A percentile compares a stretch with the other conserved stretches of the same genome.
Evolutionary conservation across 1,139 yeast species (phyloP).

Genomic region (Candida glucosophila): DNA sequence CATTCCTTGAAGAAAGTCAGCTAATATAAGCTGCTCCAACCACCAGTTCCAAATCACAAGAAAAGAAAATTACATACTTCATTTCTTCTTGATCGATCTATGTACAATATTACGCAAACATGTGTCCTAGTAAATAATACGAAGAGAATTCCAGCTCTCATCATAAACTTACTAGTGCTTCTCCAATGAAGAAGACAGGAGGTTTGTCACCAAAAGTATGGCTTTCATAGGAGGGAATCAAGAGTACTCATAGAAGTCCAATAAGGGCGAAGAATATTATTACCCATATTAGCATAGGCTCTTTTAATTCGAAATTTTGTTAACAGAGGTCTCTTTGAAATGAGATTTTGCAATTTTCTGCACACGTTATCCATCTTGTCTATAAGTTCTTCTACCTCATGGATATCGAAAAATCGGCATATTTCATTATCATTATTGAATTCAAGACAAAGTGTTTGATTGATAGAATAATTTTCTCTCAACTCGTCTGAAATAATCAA

Average conservation of each 20-base stretch:
- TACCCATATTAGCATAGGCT: constrained; percentile 2
- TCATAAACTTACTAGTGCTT: too few relatives aligned
- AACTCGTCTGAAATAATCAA: constrained; percentile 11
- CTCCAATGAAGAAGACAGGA: too few relatives aligned
- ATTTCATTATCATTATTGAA: constrained; percentile 18
- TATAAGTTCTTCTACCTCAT: constrained; percentile 21
- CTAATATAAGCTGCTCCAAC: too few relatives aligned
- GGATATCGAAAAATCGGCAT: constrained; percentile 17
- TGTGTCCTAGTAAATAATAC: too few relatives aligned
- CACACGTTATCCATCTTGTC: constrained; percentile 4
- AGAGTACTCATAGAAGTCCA: constrained; percentile 6
- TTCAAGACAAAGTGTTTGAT: constrained; percentile 12
- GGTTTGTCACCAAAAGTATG: too few relatives aligned
- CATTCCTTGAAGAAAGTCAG: too few relatives aligned
- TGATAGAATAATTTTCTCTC: constrained; percentile 2
- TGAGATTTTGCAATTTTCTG: constrained; percentile 3
- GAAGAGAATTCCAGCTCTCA: too few relatives aligned
- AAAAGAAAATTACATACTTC: too few relatives aligned
- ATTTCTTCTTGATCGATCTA: too few relatives aligned
- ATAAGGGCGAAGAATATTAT: constrained; percentile 5
- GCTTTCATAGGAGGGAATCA: too few relatives aligned
- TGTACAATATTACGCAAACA: too few relatives aligned
- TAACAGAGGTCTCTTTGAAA: constrained; percentile 2
- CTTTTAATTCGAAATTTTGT: constrained; percentile 3
- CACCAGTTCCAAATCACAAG: too few relatives aligned